Evolutionary conservation across 495 filamentous ascomycete genomes (phyloP).

Genomic region (Trichoderma gamsii): DNA sequence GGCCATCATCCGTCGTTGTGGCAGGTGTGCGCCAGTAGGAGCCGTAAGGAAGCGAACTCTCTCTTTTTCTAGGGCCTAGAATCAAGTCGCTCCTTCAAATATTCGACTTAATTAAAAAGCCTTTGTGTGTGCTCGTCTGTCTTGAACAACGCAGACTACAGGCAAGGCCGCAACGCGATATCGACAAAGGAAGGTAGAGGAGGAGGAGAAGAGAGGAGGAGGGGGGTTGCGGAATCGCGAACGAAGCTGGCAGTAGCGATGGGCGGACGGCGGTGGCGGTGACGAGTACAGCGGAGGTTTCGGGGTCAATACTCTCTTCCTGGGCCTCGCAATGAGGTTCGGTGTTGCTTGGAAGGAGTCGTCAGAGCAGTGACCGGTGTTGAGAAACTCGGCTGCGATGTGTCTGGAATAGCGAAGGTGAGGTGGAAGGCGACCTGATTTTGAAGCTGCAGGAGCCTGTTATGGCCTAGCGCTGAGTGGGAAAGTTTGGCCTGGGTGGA

Average conservation of each 20-base stretch:
- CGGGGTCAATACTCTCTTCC: conserved; percentile 8
- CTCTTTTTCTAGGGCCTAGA: too few species aligned
- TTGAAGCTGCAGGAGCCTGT: conserved; percentile 13
- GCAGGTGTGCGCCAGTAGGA: conserved; percentile 27
- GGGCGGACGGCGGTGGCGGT: background rate
- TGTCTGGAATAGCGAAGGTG: conserved; percentile 2
- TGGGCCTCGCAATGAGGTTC: conserved; percentile 12
- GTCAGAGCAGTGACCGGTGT: background rate
- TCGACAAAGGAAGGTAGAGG: background rate
- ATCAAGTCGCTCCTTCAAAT: background rate
- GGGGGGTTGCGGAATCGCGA: background rate
- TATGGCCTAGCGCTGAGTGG: conserved; percentile 15
- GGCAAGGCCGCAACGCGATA: background rate
- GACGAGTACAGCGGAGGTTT: background rate
- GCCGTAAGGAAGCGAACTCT: conserved; percentile 21
- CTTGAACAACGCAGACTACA: background rate
- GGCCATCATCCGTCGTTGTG: conserved; percentile 48
- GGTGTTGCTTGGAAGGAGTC: conserved; percentile 11
- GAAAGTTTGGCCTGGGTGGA: conserved; percentile 5
- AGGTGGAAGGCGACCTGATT: conserved; percentile 15
- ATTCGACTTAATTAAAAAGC: background rate
- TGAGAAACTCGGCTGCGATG: background rate
- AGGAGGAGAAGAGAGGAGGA: conserved; percentile 1
- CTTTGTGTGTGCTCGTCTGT: background rate
- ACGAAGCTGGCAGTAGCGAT: background rate